Base-by-base conservation (phyloP, 306 rosid genomes). In the Quercus bicolor region DNA sequence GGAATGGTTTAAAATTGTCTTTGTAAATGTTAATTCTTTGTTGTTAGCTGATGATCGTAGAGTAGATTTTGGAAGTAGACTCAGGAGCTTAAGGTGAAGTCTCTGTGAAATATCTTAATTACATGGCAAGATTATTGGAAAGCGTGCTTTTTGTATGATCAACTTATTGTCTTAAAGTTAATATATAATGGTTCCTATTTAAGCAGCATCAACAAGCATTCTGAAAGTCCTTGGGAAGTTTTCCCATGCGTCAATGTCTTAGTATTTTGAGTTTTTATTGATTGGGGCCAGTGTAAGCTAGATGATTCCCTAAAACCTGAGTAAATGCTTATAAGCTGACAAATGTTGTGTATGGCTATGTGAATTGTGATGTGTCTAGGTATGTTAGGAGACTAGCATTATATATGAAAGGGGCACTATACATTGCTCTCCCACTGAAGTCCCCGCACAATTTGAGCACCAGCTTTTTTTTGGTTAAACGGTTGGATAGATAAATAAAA, bases 11-110 rank as follows among this genome's bases (percentile, higher is more conserved):
- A 31, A 2, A 19, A 15, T 34, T 80, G 66, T 75, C 48, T 54
- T 66, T 20, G 84, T 65, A 62, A 54, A 81, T 78, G 24, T 61
- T 20, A 54, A 60, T 53, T 64, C 43, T 74, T 59, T 21, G 14
- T 40, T 33, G 13, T 24, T 29, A 6, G 4, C 16, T 14, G 55
- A 56, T 66, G 70, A 31, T 33, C 78, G 10, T 26, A n/a, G 65
- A 26, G 72, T 16, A 34, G 28, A 26, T 45, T 81, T 64, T 48
- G 37, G n/a, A 59, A 61, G 45, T 51, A 24, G 43, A 75, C 74
- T 20, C 15, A 15, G 15, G 40, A 53, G 72, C 65, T 51, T 68
- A 16, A 1, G 37, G 5, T 15, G 52, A 69, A 20, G 73, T n/a
- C 20, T 33, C 19, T 66, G 71, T 31, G 48, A 33, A 8, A 19